Evolutionary conservation across 495 filamentous ascomycete genomes (phyloP), one percentile per base, ranked within the genome.

Genomic region (Aspergillus nidulans): DNA sequence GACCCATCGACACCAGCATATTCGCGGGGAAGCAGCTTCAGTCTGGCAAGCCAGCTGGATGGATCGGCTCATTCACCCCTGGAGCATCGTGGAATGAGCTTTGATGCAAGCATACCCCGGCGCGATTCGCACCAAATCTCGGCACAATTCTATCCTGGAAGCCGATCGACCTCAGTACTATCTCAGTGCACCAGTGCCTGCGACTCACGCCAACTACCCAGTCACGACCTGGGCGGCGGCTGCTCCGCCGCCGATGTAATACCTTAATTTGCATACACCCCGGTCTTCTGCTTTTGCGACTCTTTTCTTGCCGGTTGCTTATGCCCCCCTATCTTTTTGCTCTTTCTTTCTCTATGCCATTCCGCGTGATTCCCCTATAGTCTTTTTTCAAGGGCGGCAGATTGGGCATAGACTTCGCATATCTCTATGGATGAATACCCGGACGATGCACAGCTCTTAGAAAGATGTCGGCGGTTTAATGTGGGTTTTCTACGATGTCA

Each of bases 161-260:
- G 56, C n/a, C n/a, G 70, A 72, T 52, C 63, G 69, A 38, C 61
- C 66, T 24, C 67, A 60, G 42, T 77, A 77, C 51, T 77, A 77
- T 44, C 56, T 74, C 39, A 62, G 62, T 18, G 63, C 64, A 10
- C 55, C 65, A 0, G 48, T 62, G 2, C 63, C 68, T 4, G 59
- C 65, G 4, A 63, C 66, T 25, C 71, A 74, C 52, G 53, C 68
- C 1, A 68, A 63, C 39, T 77, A 77, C 44, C 68, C 71, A 6
- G 65, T 74, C 19, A 63, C 71, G 7, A 61, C 71, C 13, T 75
- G 72, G 72, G 70, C 74, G 9, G 67, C 74, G 6, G 67, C 72
- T 19, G 69, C 74, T 8, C 66, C 71, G 47, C 72, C 72, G 16
- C 74, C 72, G 50, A 74, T 77, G 23, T 77, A 61, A 71, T 57